These are phyloP conservation scores for Coniferiporia sulphurascens DNA, from an alignment of 1,284 basidiomycete genomes.

Conservation along the genomic window DNA sequence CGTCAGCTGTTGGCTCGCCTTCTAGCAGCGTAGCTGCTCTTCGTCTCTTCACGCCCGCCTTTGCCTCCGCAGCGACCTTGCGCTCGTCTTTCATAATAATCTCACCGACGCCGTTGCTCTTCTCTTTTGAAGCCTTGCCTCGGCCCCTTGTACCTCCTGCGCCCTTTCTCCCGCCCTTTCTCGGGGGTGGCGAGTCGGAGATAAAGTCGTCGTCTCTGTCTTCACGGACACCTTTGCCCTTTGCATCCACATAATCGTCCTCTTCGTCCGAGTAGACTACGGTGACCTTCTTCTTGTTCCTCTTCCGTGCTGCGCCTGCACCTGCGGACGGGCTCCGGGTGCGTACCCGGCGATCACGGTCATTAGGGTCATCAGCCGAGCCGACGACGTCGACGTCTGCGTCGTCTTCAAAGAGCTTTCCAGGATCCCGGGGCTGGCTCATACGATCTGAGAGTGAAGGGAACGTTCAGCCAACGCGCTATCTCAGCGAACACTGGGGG, in stretches of 20 bases:
- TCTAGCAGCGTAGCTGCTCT: conserved; percentile 11
- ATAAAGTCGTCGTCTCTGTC: conserved; percentile 35
- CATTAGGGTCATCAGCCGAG: neutral
- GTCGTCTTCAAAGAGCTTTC: conserved; percentile 13
- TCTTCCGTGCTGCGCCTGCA: neutral
- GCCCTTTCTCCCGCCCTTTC: conserved; percentile 23
- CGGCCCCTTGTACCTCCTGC: conserved; percentile 24
- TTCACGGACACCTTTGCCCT: conserved; percentile 12
- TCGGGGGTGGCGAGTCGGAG: conserved; percentile 24
- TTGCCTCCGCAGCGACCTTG: conserved; percentile 22
- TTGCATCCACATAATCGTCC: conserved; percentile 17
- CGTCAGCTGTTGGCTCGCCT: neutral
- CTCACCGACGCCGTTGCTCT: conserved; percentile 27
- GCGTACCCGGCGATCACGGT: neutral
- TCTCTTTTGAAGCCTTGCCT: conserved; percentile 26
- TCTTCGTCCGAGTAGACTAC: conserved; percentile 26
- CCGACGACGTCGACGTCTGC: conserved; percentile 13
- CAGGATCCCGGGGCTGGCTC: conserved; percentile 1
- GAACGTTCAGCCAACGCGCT: neutral
- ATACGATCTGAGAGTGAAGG: neutral
- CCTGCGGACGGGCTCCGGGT: neutral
- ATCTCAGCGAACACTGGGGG: neutral
- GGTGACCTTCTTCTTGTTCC: conserved; percentile 14
- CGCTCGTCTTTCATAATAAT: conserved; percentile 38
- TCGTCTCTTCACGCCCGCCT: conserved; percentile 8